Base-by-base conservation (phyloP, 108 stramenopile genomes). In the Cyclotella cryptica region DNA sequence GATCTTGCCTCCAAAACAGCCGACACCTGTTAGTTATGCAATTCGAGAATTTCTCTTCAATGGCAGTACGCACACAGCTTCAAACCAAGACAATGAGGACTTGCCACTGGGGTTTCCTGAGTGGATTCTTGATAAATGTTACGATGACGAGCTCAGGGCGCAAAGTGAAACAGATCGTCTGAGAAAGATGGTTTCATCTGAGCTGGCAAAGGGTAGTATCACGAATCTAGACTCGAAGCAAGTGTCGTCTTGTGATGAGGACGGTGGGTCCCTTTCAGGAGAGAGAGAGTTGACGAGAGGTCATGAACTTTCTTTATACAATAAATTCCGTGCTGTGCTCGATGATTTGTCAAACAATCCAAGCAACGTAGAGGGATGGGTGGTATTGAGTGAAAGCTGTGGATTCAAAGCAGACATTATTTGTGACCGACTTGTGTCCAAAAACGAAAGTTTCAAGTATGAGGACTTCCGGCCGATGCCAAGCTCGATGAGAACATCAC, bases 301-400 rank as follows among this genome's bases (percentile, higher is more conserved):
- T 35, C 74, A 85, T 30, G 95, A 96, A 74, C 77, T 83, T 26
- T 85, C 82, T 18, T 62, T 92, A 13, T 42, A 85, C 35, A 87
- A 88, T 66, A 93, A 92, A 74, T 93, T 96, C 68, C 57, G 72
- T 13, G 93, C 89, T 1, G 88, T 96, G 52, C 40, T 96, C 41
- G 85, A 93, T 46, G 85, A 90, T 66, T 67, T 96, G 52, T 89
- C 87, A 42, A 88, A 88, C 51, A 77, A 89, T 62, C 83, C 86
- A 2, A 66, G 55, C 13, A 81, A 93, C 60, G 74, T 69, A n/a
- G 86, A 84, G 22, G 72, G 90, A 11, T 96, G 93, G 93, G 87
- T 84, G 40, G 78, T 85, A 7, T 85, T 90, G 27, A 88, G 90
- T 35, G 87, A 92, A 72, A 90, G 89, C 68, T 55, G 87, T 28